Evolutionary conservation across 2,329 filamentous ascomycete species (phyloP).

Genomic region (Colletotrichum sp.): DNA sequence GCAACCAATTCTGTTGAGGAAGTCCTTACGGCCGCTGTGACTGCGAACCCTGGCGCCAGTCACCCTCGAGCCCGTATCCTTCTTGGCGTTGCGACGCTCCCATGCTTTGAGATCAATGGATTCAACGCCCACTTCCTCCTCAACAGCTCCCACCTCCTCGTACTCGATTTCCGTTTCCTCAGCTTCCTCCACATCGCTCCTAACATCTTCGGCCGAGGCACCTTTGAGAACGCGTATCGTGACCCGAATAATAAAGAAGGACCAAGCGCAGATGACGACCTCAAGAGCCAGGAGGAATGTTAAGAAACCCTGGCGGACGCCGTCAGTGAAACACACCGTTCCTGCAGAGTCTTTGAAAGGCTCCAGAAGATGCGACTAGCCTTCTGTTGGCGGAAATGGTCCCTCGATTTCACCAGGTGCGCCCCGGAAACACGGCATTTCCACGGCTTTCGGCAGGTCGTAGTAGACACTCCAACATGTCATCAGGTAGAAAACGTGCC

Average conservation of each 20-base stretch:
- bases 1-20: neutral
- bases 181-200: neutral
- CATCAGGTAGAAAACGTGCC: neutral
- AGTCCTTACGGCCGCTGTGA: neutral
- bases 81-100: neutral
- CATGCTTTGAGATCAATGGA: neutral
- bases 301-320: neutral
- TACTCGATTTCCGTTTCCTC: neutral
- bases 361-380: neutral
- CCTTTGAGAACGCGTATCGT: neutral
- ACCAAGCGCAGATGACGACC: neutral
- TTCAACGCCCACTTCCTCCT: neutral
- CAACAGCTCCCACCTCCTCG: neutral
- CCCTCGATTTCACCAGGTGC: neutral
- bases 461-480: neutral
- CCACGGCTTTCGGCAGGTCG: neutral
- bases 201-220: neutral
- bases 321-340: neutral
- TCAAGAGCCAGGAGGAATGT: neutral
- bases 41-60: neutral
- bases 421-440: neutral
- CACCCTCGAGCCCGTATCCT: accelerated
- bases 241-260: neutral
- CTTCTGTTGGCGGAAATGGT: neutral
- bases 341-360: neutral